Evolutionary conservation across 2,329 filamentous ascomycete genomes (phyloP).

Genomic region (Penicillium sp.): DNA sequence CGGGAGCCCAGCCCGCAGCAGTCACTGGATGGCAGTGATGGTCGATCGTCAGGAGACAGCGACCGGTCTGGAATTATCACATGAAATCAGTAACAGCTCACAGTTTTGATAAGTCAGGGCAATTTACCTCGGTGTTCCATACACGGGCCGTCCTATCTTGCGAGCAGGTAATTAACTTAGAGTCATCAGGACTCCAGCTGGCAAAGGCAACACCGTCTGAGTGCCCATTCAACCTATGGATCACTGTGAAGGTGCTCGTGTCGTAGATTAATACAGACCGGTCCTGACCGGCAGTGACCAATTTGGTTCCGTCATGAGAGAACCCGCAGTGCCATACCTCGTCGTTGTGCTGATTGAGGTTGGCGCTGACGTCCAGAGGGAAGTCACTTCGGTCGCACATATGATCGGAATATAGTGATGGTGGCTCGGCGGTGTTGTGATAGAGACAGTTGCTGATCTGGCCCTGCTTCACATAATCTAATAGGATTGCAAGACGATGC

Average conservation of each 20-base stretch:
- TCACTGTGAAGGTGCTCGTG: slow-evolving; percentile 66
- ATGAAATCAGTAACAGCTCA: slow-evolving; percentile 13
- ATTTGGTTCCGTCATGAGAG: slow-evolving; percentile 78
- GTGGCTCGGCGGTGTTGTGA: slow-evolving; percentile 77
- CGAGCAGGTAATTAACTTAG: slow-evolving; percentile 80
- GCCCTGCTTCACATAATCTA: slow-evolving; percentile 79
- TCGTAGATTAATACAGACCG: slow-evolving; percentile 80
- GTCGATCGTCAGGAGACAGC: slow-evolving; percentile 63
- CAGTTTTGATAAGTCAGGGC: background rate
- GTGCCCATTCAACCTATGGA: slow-evolving; percentile 67
- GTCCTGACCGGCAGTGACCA: slow-evolving; percentile 81
- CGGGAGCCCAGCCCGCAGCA: slow-evolving; percentile 83
- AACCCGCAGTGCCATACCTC: slow-evolving; percentile 94
- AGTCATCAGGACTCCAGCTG: slow-evolving; percentile 90
- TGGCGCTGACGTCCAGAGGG: slow-evolving; percentile 69
- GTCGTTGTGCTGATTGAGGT: slow-evolving; percentile 71
- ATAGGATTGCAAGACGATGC: slow-evolving; percentile 76
- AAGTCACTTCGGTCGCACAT: slow-evolving; percentile 78
- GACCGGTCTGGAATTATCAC: slow-evolving; percentile 57
- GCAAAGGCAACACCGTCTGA: slow-evolving; percentile 73
- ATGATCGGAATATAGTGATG: slow-evolving; percentile 89
- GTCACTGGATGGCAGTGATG: slow-evolving; percentile 83
- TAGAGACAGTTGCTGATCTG: slow-evolving; percentile 85
- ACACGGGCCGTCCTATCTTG: slow-evolving; percentile 72
- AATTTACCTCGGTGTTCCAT: slow-evolving; percentile 69